These are phyloP conservation scores for Cantharellus cinnabarinus DNA, from an alignment of 768 basidiomycete genomes.

Conservation along the genomic window DNA sequence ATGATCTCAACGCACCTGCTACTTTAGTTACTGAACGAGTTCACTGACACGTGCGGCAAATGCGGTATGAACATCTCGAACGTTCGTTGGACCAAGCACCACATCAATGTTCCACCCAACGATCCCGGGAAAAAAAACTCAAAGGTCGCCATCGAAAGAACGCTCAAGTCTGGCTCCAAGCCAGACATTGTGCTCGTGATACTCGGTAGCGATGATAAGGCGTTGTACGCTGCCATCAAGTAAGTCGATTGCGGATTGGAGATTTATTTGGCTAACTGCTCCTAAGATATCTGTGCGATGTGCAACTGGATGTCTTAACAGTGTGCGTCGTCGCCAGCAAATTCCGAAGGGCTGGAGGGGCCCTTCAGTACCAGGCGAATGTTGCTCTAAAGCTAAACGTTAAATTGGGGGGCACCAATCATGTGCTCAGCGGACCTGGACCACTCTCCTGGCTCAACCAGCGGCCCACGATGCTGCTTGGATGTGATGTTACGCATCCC, in stretches of 20 bases:
- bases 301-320: slow-evolving; percentile 42
- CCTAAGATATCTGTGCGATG: slow-evolving; percentile 36
- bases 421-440: slow-evolving; percentile 31
- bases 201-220: slow-evolving; percentile 45
- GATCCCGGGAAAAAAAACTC: slow-evolving; percentile 11
- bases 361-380: slow-evolving; percentile 47
- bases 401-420: slow-evolving; percentile 68
- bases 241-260: background rate
- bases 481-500: slow-evolving; percentile 72
- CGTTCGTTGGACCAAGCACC: slow-evolving; percentile 6
- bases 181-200: slow-evolving; percentile 54
- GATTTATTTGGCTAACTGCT: background rate
- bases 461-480: slow-evolving; percentile 61
- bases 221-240: slow-evolving; percentile 67
- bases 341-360: slow-evolving; percentile 33
- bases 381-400: slow-evolving; percentile 63
- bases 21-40: slow-evolving; percentile 25
- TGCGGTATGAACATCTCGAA: slow-evolving; percentile 36
- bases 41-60: slow-evolving; percentile 37
- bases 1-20: background rate
- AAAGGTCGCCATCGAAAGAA: slow-evolving; percentile 34
- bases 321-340: slow-evolving; percentile 58
- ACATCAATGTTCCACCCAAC: slow-evolving; percentile 26
- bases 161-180: slow-evolving; percentile 26
- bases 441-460: slow-evolving; percentile 43